Base-by-base conservation (phyloP, 2,329 filamentous ascomycete species). In the Xylariaceae sp. region DNA sequence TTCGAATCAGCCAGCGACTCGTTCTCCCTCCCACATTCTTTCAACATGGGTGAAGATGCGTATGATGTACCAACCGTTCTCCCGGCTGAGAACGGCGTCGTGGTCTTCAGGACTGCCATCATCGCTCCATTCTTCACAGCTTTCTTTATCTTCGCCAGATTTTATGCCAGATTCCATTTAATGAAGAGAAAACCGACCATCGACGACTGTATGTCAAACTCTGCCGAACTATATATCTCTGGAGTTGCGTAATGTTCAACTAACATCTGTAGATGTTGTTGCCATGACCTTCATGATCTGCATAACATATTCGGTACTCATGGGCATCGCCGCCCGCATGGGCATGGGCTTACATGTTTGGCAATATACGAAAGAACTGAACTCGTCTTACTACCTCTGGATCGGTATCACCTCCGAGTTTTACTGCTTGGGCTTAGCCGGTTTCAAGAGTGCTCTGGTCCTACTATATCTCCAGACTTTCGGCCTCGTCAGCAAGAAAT, bases 331-430 rank as follows among this genome's bases (percentile, higher is more conserved):
- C 12, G 62, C 63, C 11, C 58, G 62, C 19, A 56, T 65, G 45
- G 63, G 63, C 18, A 63, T 66, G 62, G 63, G 63, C 11, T 32
- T 66, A 11, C 63, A 66, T 45, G 57, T 62, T 41, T 64, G 63
- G 63, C 62, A 66, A 41, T 66, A 57, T 40, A 63, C 61, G 14
- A 51, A 56, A 1, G 61, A 64, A 33, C 50, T 64, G 11, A 63
- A 61, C 40, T 56, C 61, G 11, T 51, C 60, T 39, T 66, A 64
- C 31, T 66, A 66, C 44, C 59, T 63, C 35, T 65, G 60, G 62
- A 55, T 65, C 22, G 63, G 59, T 47, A 64, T 66, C 35, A 57
- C 61, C 6, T 65, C 63, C 7, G 53, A 64, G 48, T 65, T 66
- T 49, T 66, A 63, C 46, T 57, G 58, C 45, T 45, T 61, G 12